phyloP scores from a whole-genome alignment of 2,329 filamentous ascomycete species.

The Fusarium sp. region DNA sequence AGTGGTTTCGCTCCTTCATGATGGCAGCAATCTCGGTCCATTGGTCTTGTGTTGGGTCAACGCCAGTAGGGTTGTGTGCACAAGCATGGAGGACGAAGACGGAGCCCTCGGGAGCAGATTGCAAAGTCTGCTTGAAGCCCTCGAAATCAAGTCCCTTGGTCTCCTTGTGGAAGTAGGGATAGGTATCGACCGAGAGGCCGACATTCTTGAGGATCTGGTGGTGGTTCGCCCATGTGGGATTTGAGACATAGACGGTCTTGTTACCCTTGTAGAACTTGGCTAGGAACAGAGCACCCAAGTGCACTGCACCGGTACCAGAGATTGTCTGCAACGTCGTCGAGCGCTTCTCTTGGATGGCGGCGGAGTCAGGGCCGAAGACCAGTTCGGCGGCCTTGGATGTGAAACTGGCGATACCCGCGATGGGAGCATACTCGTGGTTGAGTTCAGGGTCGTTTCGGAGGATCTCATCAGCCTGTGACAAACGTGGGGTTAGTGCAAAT shows the following conservation, averaged over 20 bases:
- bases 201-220: conserved; percentile 98
- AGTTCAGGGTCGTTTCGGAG: conserved; percentile 88
- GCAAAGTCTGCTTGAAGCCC: conserved; percentile 82
- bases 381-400: conserved; percentile 92
- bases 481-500: conserved; percentile 43
- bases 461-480: conserved; percentile 84
- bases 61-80: conserved; percentile 97
- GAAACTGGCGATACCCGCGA: conserved; percentile 87
- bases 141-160: conserved; percentile 94
- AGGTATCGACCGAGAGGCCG: conserved; percentile 79
- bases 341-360: conserved; percentile 87
- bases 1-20: conserved; percentile 83
- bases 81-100: conserved; percentile 95
- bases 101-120: conserved; percentile 79
- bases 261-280: conserved; percentile 86
- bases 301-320: conserved; percentile 95
- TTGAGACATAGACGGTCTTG: conserved; percentile 88
- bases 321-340: conserved; percentile 90
- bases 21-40: conserved; percentile 90
- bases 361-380: conserved; percentile 83
- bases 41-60: conserved; percentile 93
- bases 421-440: conserved; percentile 99
- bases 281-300: conserved; percentile 94
- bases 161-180: conserved; percentile 93
- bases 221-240: conserved; percentile 98